Evolutionary conservation across 306 rosid species (phyloP), one percentile per base, ranked within the genome.

Genomic region (Medicago ruthenica): DNA sequence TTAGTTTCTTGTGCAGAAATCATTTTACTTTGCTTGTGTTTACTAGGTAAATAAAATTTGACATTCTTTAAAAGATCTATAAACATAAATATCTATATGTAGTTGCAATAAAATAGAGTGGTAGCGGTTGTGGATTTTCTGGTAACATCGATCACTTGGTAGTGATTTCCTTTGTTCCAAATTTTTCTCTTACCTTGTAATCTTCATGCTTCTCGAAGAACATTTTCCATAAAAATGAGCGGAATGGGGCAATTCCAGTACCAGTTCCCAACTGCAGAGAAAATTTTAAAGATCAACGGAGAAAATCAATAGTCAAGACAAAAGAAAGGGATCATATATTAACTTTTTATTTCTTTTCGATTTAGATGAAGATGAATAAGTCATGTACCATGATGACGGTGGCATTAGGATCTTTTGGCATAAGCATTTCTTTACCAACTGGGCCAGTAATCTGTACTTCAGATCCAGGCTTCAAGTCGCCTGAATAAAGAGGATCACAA

Each of bases 381-480:
- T 34, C 5, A 58, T 50, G 64, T 92, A 95, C 98, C 98, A 95
- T 95, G 83, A 95, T 0, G 77, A 95, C 1, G 37, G 90, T 95
- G 64, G 98, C 98, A 80, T 85, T 90, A 16, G 98, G 97, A 87
- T 95, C 98, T 83, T 92, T 92, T 58, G 98, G 98, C 98, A 95
- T 78, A 47, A 95, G 96, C 98, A 95, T 95, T 87, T 95, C 98
- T 85, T 95, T 95, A 34, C 98, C 98, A 69, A 95, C 88, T 7
- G 98, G 98, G 75, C 98, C 98, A 1, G 97, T 95, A 55, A 95
- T 85, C 22, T 79, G 84, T 79, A 87, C 97, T 63, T 95, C 98
- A 40, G 85, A 71, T 76, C 92, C 98, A 39, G 98, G 96, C 76
- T 86, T 95, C 80, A 95, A 81, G 88, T 95, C 98, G 72, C 98